phyloP scores from a whole-genome alignment of 1,284 basidiomycete species.

The Meira miltonrushii region DNA sequence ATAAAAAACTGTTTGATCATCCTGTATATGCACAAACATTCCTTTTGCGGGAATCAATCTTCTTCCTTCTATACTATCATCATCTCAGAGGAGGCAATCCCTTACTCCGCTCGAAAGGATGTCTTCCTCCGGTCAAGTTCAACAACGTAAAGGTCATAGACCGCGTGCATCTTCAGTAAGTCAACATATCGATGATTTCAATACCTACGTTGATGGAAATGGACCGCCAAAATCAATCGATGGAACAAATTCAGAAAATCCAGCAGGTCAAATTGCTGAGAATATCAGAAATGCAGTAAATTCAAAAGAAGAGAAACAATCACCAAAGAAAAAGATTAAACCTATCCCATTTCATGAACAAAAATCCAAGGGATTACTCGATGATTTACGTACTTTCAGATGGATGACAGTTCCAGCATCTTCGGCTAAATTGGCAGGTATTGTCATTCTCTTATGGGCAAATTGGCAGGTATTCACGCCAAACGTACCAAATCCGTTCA shows the following conservation, averaged over 20 bases:
- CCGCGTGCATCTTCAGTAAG: background rate
- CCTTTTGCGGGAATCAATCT: no score
- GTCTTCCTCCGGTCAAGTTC: background rate
- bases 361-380: conserved; percentile 5
- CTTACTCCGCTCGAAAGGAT: no score
- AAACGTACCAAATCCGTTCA: conserved; percentile 68
- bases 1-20: no score
- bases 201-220: conserved; percentile 9
- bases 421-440: conserved; percentile 58
- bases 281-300: no score
- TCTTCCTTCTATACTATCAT: no score
- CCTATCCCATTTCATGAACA: background rate
- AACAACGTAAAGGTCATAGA: background rate
- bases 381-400: conserved; percentile 29
- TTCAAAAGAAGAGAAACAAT: background rate
- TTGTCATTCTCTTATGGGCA: conserved; percentile 67
- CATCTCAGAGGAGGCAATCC: no score
- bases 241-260: background rate
- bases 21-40: no score
- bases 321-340: no score
- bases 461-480: conserved; percentile 65
- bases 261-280: background rate
- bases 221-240: background rate
- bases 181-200: background rate
- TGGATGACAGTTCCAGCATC: conserved; percentile 46